Conservation (phyloP, 805 yeast species). For the Starmerella roubikii region DNA sequence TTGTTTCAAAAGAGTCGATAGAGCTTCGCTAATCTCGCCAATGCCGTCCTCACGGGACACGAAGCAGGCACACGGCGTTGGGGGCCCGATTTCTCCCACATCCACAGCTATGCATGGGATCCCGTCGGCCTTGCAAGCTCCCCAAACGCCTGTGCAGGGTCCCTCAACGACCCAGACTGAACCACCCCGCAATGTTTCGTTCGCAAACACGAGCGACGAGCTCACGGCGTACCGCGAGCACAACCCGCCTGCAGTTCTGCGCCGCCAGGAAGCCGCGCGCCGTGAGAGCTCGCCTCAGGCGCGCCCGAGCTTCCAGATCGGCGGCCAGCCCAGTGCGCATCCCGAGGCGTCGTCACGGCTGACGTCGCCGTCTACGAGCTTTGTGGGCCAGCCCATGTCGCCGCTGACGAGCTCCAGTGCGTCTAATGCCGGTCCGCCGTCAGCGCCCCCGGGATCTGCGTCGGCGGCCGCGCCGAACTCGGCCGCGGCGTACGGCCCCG, state of each 20-base stretch:
- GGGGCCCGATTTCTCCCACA: too few species aligned
- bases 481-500: neutral
- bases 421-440: neutral
- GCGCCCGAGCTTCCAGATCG: slow-evolving; percentile 1
- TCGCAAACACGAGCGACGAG: slow-evolving; percentile 14
- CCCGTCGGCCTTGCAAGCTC: too few species aligned
- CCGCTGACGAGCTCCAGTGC: neutral
- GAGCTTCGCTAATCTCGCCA: too few species aligned
- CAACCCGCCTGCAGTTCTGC: slow-evolving; percentile 21
- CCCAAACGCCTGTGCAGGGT: too few species aligned
- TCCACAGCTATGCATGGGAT: too few species aligned
- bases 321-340: neutral
- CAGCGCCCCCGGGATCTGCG: neutral
- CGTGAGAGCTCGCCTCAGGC: slow-evolving; percentile 9
- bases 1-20: too few species aligned
- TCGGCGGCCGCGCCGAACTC: neutral
- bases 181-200: slow-evolving; percentile 16
- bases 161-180: too few species aligned
- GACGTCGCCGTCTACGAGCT: too few species aligned
- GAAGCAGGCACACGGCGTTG: too few species aligned
- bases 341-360: too few species aligned
- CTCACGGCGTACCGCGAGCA: slow-evolving; percentile 22
- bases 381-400: neutral
- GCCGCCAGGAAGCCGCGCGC: slow-evolving; percentile 19
- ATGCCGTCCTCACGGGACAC: too few species aligned